A percentile compares a stretch with the other conserved stretches of the same genome.
These are phyloP conservation scores for Candida pseudoviswanathii DNA, from an alignment of 1,139 yeast genomes.

Conservation along the genomic window DNA sequence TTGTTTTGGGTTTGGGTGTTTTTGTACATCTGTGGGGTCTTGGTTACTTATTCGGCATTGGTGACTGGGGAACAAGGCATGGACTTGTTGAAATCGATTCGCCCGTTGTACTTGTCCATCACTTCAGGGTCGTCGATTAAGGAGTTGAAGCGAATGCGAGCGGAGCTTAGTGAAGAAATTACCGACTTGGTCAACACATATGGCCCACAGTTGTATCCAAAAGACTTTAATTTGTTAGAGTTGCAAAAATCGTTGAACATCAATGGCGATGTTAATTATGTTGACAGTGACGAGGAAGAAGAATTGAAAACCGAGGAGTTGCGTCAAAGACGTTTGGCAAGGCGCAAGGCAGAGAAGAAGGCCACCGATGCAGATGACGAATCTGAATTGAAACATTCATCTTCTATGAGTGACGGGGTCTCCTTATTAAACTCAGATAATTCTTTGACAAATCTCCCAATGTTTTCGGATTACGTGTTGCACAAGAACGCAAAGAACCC, in stretches of 20 bases:
- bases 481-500: slow-evolving; percentile 37
- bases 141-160: slow-evolving; percentile 47
- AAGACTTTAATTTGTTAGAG: slow-evolving; percentile 48
- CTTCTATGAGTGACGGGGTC: slow-evolving; percentile 53
- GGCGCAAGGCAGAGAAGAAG: slow-evolving; percentile 26
- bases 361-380: slow-evolving; percentile 8
- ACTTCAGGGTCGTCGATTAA: slow-evolving; percentile 61
- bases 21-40: slow-evolving; percentile 59
- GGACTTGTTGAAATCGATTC: slow-evolving; percentile 80
- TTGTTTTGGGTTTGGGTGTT: slow-evolving; percentile 43
- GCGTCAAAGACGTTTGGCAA: slow-evolving; percentile 45
- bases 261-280: slow-evolving; percentile 27
- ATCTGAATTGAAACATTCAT: slow-evolving; percentile 25
- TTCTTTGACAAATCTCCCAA: slow-evolving; percentile 57
- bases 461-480: slow-evolving; percentile 51
- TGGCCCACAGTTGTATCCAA: slow-evolving; percentile 49
- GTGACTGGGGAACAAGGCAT: slow-evolving; percentile 91
- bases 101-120: slow-evolving; percentile 74
- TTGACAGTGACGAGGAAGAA: slow-evolving; percentile 56
- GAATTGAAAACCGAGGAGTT: slow-evolving; percentile 57
- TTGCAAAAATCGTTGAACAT: slow-evolving; percentile 33
- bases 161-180: slow-evolving; percentile 43
- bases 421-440: slow-evolving; percentile 55
- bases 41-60: slow-evolving; percentile 83
- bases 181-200: slow-evolving; percentile 47